Evolutionary conservation across 2,329 filamentous ascomycete genomes (phyloP), one percentile per base, ranked within the genome.

Genomic region (Cladosporium sp.): DNA sequence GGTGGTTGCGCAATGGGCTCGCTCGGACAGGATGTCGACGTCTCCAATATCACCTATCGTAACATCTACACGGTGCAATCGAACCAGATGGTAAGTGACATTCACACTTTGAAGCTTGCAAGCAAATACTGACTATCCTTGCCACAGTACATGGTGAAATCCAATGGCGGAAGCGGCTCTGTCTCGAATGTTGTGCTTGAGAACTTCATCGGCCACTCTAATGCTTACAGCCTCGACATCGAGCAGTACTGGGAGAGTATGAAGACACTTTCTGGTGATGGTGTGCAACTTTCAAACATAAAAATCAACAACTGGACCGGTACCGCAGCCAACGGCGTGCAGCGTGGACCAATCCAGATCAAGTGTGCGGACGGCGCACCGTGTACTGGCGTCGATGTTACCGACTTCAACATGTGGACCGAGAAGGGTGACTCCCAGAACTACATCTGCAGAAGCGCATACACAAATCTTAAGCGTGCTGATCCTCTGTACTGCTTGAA

Each of bases 181-280:
- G 77, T 85, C 4, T 74, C 74, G 40, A 77, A 84, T 61, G 71
- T 76, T 13, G 64, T 76, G 1, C 75, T 85, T 39, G 77, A 81
- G 63, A 83, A 84, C 71, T 86, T 85, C 68, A 80, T 83, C 67
- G 83, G 83, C 37, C 81, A 83, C 67, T 71, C 73, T 58, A 86
- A 85, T 60, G 82, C 83, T 3, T 85, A 84, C 71, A 78, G 76
- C 10, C 71, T 84, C 22, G 73, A 84, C 66, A 75, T 84, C 55
- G 78, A 85, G 68, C 73, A 79, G 56, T 76, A 78, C 64, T 84
- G 82, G 82, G 66, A 68, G 28, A 73, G 72, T 56, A 77, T 77
- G 73, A 64, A 59, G 36, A 61, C 69, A 0, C 66, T 72, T 3
- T 61, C 67, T 1, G 83, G 83, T 22, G 63, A 76, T 60, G 83